Evolutionary conservation across 2,329 filamentous ascomycete species (phyloP).

Genomic region (Colletotrichum sp.): DNA sequence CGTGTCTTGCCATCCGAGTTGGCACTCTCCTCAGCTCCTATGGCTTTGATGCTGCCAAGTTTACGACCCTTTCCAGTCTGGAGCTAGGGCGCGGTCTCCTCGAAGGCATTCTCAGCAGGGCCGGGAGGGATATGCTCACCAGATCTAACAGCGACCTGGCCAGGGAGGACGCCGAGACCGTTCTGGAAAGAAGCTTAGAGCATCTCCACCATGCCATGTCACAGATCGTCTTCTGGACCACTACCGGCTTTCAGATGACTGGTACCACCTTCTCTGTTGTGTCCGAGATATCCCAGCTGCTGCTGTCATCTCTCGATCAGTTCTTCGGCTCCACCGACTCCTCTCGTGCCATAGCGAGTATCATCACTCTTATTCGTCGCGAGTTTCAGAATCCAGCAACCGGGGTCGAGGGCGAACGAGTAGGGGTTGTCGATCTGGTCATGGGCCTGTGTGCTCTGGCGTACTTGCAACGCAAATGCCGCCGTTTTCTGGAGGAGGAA

Average conservation of each 20-base stretch:
- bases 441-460: conserved; percentile 66
- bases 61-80: conserved; percentile 62
- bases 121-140: conserved; percentile 52
- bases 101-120: conserved; percentile 58
- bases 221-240: conserved; percentile 65
- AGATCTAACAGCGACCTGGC: conserved; percentile 52
- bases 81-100: conserved; percentile 61
- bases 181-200: conserved; percentile 62
- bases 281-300: conserved; percentile 62
- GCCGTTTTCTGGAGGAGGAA: conserved; percentile 56
- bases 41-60: conserved; percentile 57
- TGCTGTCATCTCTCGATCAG: conserved; percentile 65
- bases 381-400: conserved; percentile 70
- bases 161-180: conserved; percentile 58
- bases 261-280: conserved; percentile 58
- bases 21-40: conserved; percentile 58
- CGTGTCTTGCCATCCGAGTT: conserved; percentile 60
- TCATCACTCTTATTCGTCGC: conserved; percentile 66
- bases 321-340: conserved; percentile 74
- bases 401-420: conserved; percentile 61
- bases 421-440: conserved; percentile 66
- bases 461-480: conserved; percentile 64
- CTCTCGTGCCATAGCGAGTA: conserved; percentile 70
- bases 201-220: conserved; percentile 62
- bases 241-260: conserved; percentile 64